Evolutionary conservation across 257 asterid species (phyloP).

Genomic region (Asclepias syriaca): DNA sequence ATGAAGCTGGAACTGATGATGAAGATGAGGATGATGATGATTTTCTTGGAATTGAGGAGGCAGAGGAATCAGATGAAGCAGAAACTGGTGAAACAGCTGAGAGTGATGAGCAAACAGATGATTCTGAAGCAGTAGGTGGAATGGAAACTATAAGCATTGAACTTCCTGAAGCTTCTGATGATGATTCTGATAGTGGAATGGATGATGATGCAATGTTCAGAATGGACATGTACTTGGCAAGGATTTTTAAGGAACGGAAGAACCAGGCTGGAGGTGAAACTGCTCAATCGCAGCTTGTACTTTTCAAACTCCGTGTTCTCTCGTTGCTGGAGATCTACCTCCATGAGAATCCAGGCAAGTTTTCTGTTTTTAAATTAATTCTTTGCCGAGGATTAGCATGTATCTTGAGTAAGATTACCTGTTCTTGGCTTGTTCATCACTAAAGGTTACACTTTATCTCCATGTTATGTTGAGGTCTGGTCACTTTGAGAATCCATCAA

Average conservation of each 20-base stretch:
- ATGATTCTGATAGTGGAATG: conserved; percentile 88
- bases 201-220: conserved; percentile 96
- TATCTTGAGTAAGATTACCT: not conserved
- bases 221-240: conserved; percentile 70
- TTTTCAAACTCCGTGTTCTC: conserved; percentile 91
- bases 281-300: conserved; percentile 94
- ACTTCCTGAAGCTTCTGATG: conserved; percentile 67
- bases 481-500: not conserved
- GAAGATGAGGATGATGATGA: conserved; percentile 68
- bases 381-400: not conserved
- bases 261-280: conserved; percentile 91
- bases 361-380: conserved; percentile 6
- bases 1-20: conserved; percentile 53
- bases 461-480: not conserved
- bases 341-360: conserved; percentile 93
- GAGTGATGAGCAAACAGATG: conserved; percentile 72
- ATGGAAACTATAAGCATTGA: conserved; percentile 36
- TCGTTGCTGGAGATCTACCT: conserved; percentile 91
- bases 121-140: conserved; percentile 59
- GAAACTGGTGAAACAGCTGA: conserved; percentile 82
- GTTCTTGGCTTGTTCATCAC: not conserved
- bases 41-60: conserved; percentile 79
- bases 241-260: conserved; percentile 59
- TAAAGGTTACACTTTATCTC: not conserved
- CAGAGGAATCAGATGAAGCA: conserved; percentile 74